A percentile compares a stretch with the other conserved stretches of the same genome.
Evolutionary conservation across 2,329 filamentous ascomycete genomes (phyloP).

Genomic region (Teratosphaeria nubilosa): DNA sequence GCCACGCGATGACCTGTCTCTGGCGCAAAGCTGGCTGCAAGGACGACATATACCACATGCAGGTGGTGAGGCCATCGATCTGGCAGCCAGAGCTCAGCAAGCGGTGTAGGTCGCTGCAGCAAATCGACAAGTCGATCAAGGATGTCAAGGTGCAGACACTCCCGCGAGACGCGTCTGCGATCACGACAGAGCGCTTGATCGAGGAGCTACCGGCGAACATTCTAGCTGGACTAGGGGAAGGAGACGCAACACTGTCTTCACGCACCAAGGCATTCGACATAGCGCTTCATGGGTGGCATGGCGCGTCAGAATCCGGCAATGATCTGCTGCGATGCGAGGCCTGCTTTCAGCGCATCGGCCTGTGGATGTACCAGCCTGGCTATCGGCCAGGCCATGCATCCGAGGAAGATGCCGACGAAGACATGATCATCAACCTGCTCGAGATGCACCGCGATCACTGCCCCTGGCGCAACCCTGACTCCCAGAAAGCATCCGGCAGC

Average conservation of each 20-base stretch:
- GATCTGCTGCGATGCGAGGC: slow-evolving; percentile 72
- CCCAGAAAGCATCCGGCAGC: slow-evolving; percentile 24
- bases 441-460: slow-evolving; percentile 29
- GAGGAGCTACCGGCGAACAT: slow-evolving; percentile 18
- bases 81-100: slow-evolving; percentile 25
- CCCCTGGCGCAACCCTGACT: slow-evolving; percentile 26
- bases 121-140: slow-evolving; percentile 18
- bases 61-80: slow-evolving; percentile 27
- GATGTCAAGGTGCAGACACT: slow-evolving; percentile 12
- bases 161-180: slow-evolving; percentile 4
- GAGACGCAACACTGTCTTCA: neutral
- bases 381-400: slow-evolving; percentile 27
- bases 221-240: slow-evolving; percentile 11
- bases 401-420: slow-evolving; percentile 9
- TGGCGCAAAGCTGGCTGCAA: slow-evolving; percentile 87
- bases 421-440: slow-evolving; percentile 19
- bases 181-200: slow-evolving; percentile 12
- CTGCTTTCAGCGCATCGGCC: slow-evolving; percentile 76
- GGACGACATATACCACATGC: slow-evolving; percentile 55
- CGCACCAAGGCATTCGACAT: slow-evolving; percentile 19
- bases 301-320: slow-evolving; percentile 50
- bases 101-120: slow-evolving; percentile 16
- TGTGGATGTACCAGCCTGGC: slow-evolving; percentile 82
- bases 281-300: slow-evolving; percentile 40
- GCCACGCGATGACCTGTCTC: slow-evolving; percentile 70